phyloP scores from a whole-genome alignment of 305 asterid genomes.

The Fraxinus latifolia region DNA sequence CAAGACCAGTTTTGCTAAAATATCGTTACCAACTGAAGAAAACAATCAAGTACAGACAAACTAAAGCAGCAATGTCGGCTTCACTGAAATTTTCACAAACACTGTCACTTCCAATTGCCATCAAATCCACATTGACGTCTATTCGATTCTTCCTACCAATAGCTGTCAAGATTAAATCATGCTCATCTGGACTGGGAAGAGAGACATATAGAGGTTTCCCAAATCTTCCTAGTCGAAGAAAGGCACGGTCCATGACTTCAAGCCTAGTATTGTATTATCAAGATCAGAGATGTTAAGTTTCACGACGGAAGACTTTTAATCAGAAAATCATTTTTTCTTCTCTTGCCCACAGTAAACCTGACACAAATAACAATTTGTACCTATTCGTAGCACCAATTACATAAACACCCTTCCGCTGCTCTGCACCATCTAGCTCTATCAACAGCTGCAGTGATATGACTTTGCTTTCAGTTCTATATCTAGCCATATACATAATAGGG shows the following conservation, averaged over 20 bases:
- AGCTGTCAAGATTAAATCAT: conserved; percentile 74
- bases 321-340: not conserved
- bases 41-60: conserved; percentile 24
- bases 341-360: no score
- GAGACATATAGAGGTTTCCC: conserved; percentile 76
- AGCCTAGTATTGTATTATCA: conserved; percentile 41
- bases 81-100: conserved; percentile 16
- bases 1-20: not conserved
- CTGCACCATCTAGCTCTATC: no score
- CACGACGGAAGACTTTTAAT: not conserved
- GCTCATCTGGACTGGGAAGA: conserved; percentile 73
- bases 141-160: conserved; percentile 59
- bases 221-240: conserved; percentile 77
- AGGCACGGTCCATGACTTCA: conserved; percentile 70
- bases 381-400: no score
- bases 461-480: no score
- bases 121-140: conserved; percentile 25
- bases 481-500: no score
- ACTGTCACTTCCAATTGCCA: no score
- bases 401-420: no score
- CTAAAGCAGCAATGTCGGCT: conserved; percentile 76
- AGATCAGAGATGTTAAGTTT: not conserved
- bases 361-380: no score
- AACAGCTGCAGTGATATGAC: no score
- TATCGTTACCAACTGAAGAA: not conserved